These are phyloP conservation scores for Pugionium dolabratum DNA, from an alignment of 345 rosid genomes.

Conservation along the genomic window DNA sequence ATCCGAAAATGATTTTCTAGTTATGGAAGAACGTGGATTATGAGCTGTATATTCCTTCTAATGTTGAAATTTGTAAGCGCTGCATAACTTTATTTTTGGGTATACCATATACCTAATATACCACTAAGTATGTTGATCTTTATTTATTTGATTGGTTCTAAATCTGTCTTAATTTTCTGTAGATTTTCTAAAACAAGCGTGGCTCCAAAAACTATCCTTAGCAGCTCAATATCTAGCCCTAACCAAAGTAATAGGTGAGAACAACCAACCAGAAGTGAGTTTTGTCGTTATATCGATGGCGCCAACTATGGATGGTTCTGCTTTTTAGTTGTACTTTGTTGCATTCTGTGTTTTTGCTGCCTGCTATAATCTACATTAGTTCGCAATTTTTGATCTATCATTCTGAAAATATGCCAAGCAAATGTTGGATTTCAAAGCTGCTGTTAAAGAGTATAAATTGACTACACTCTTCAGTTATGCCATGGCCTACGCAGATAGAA, in stretches of 20 bases:
- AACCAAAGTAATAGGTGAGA: slow-evolving; percentile 26
- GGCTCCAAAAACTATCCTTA: slow-evolving; percentile 15
- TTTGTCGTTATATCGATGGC: slow-evolving; percentile 9
- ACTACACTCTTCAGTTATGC: background rate
- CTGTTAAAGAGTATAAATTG: no score
- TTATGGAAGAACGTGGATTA: slow-evolving; percentile 10
- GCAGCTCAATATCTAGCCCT: slow-evolving; percentile 24
- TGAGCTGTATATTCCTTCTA: slow-evolving; percentile 11
- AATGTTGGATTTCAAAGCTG: no score
- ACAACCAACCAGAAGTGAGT: slow-evolving; percentile 34
- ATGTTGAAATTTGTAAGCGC: slow-evolving; percentile 8
- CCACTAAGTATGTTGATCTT: background rate
- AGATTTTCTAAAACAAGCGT: slow-evolving; percentile 21
- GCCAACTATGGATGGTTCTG: background rate
- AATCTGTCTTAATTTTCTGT: background rate
- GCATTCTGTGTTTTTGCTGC: slow-evolving; percentile 10
- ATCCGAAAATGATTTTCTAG: background rate
- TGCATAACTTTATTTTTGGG: background rate
- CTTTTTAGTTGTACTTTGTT: slow-evolving; percentile 10
- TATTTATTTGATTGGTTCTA: background rate
- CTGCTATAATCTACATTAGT: background rate
- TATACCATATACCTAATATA: slow-evolving; percentile 4
- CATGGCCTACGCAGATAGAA: background rate
- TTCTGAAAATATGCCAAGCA: background rate
- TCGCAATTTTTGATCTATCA: background rate